Evolutionary conservation across 2,329 filamentous ascomycete species (phyloP).

Genomic region (Tolypocladium guangdongense): DNA sequence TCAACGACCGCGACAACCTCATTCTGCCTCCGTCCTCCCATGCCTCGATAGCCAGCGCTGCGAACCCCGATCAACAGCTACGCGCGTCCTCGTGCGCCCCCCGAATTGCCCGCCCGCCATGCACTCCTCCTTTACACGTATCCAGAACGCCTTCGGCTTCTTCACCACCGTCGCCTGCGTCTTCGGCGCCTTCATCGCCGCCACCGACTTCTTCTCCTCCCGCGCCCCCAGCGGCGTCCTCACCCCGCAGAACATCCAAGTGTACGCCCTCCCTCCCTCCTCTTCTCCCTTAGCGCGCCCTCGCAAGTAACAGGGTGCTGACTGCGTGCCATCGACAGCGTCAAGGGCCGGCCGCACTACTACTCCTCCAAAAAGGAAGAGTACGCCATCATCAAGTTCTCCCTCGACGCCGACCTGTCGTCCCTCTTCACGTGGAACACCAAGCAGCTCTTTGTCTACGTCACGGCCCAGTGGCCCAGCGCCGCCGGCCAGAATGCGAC

Average conservation of each 20-base stretch:
- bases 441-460: conserved; percentile 94
- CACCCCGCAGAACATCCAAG: conserved; percentile 66
- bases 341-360: conserved; percentile 90
- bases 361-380: conserved; percentile 89
- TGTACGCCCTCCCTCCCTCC: conserved; percentile 43
- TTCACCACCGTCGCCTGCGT: conserved; percentile 89
- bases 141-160: conserved; percentile 93
- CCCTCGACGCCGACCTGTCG: conserved; percentile 80
- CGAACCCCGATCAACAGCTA: not conserved
- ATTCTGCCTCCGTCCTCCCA: not conserved
- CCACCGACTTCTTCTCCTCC: conserved; percentile 62
- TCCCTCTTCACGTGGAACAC: conserved; percentile 99
- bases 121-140: conserved; percentile 76
- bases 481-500: conserved; percentile 24
- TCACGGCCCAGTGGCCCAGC: conserved; percentile 64
- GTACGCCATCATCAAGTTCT: conserved; percentile 90
- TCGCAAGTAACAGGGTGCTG: not conserved
- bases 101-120: conserved; percentile 40
- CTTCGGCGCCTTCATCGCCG: conserved; percentile 68
- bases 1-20: not conserved
- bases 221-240: conserved; percentile 55
- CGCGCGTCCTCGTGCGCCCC: conserved; percentile 7
- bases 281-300: not conserved
- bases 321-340: conserved; percentile 33
- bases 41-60: not conserved